These are phyloP conservation scores for Ziziphus jujuba DNA, from an alignment of 306 rosid genomes.

Conservation along the genomic window DNA sequence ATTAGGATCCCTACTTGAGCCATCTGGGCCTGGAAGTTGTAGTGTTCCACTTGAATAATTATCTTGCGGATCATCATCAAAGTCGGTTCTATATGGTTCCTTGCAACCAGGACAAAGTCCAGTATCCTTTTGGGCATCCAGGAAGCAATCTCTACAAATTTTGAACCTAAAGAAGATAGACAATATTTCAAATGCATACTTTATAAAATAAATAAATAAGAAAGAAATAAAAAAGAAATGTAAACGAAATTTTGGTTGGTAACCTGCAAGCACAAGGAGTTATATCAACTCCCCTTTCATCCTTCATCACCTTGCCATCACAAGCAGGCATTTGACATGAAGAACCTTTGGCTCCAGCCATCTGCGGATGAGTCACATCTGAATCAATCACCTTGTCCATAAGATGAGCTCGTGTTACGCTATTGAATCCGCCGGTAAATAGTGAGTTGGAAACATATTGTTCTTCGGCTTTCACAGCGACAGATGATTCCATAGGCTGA, in stretches of 20 bases:
- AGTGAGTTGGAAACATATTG: slow-evolving; percentile 84
- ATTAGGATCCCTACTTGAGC: slow-evolving; percentile 50
- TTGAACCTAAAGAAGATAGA: slow-evolving; percentile 51
- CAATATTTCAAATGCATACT: too few species aligned
- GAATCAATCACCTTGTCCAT: slow-evolving; percentile 96
- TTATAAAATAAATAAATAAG: too few species aligned
- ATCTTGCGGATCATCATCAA: slow-evolving; percentile 45
- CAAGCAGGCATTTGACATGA: slow-evolving; percentile 68
- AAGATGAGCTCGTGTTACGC: slow-evolving; percentile 81
- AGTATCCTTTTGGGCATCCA: slow-evolving; percentile 70
- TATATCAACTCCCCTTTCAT: slow-evolving; percentile 77
- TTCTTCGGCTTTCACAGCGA: slow-evolving; percentile 84
- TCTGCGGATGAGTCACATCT: slow-evolving; percentile 83
- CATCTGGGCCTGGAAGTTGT: slow-evolving; percentile 55
- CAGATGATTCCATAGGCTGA: slow-evolving; percentile 72
- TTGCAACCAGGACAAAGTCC: slow-evolving; percentile 86
- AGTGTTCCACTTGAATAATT: slow-evolving; percentile 47
- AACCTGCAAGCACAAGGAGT: slow-evolving; percentile 93
- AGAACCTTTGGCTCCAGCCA: slow-evolving; percentile 95
- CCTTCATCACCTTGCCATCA: slow-evolving; percentile 88
- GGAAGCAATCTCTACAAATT: slow-evolving; percentile 83
- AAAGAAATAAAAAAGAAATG: too few species aligned
- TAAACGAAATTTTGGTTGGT: too few species aligned
- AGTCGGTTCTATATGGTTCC: slow-evolving; percentile 65
- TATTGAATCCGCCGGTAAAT: slow-evolving; percentile 87